phyloP scores from a whole-genome alignment of 2,329 filamentous ascomycete genomes.

The Massarina eburnea region DNA sequence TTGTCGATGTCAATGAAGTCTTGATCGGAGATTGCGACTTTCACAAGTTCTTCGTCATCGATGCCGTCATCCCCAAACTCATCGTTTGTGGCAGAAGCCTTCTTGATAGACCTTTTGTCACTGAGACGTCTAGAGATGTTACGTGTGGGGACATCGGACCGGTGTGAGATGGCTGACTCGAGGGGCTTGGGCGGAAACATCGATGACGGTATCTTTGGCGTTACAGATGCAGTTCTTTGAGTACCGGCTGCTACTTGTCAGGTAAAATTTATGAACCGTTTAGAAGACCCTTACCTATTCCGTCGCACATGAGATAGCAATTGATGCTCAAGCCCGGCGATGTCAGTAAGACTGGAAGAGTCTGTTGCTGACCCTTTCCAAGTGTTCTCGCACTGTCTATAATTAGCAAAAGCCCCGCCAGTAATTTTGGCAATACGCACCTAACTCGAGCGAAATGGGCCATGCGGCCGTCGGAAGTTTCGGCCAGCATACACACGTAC shows the following conservation, averaged over 20 bases:
- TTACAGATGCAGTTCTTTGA: conserved; percentile 54
- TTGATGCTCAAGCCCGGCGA: conserved; percentile 60
- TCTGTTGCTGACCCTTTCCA: conserved; percentile 61
- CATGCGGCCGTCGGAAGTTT: conserved; percentile 68
- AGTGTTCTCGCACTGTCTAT: conserved; percentile 66
- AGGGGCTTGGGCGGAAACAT: conserved; percentile 42
- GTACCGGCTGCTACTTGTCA: conserved; percentile 54
- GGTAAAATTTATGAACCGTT: neutral
- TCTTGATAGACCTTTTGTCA: conserved; percentile 13
- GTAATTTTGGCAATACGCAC: too few species aligned
- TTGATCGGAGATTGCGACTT: conserved; percentile 40
- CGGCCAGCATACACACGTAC: conserved; percentile 72
- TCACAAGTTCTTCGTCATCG: conserved; percentile 56
- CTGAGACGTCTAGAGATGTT: conserved; percentile 36
- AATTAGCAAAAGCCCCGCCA: conserved; percentile 7
- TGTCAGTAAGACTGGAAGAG: conserved; percentile 60
- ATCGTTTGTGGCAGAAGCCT: conserved; percentile 39
- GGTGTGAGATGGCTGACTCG: conserved; percentile 16
- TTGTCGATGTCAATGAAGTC: conserved; percentile 58
- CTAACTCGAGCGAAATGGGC: conserved; percentile 67
- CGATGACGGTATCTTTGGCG: conserved; percentile 50
- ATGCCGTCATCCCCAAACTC: conserved; percentile 57
- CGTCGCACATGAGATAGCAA: conserved; percentile 79
- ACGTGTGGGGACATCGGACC: conserved; percentile 16
- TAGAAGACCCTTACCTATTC: conserved; percentile 61